Evolutionary conservation across 2,329 filamentous ascomycete genomes (phyloP).

Genomic region (Verticillium longisporum): DNA sequence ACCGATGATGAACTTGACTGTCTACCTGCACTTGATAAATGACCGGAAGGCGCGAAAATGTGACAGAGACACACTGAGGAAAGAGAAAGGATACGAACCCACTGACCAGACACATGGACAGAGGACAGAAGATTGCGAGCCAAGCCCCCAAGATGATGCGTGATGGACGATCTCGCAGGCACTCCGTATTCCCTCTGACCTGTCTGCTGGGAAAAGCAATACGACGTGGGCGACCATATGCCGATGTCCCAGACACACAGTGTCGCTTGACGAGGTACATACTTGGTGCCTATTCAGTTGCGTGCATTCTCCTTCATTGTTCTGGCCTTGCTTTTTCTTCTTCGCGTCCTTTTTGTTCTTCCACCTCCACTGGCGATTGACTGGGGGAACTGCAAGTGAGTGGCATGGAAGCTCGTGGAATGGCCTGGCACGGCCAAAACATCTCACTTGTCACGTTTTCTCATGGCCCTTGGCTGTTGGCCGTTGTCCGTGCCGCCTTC

Average conservation of each 20-base stretch:
- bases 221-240: not conserved
- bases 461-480: no score
- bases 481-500: no score
- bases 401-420: no score
- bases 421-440: no score
- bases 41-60: not conserved
- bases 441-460: no score
- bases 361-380: no score
- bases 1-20: no score
- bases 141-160: not conserved
- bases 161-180: not conserved
- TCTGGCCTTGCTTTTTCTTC: not conserved
- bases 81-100: no score
- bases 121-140: not conserved
- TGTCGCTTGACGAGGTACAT: not conserved
- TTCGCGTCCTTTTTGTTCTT: not conserved
- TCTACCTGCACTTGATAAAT: not conserved
- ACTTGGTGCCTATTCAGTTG: not conserved
- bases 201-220: not conserved
- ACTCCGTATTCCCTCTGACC: not conserved
- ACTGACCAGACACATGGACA: not conserved
- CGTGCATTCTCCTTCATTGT: not conserved
- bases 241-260: not conserved
- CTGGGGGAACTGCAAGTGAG: no score
- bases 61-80: not conserved